Evolutionary conservation across 768 basidiomycete genomes (phyloP), one percentile per base, ranked within the genome.

Genomic region (Leccinellum albellum): DNA sequence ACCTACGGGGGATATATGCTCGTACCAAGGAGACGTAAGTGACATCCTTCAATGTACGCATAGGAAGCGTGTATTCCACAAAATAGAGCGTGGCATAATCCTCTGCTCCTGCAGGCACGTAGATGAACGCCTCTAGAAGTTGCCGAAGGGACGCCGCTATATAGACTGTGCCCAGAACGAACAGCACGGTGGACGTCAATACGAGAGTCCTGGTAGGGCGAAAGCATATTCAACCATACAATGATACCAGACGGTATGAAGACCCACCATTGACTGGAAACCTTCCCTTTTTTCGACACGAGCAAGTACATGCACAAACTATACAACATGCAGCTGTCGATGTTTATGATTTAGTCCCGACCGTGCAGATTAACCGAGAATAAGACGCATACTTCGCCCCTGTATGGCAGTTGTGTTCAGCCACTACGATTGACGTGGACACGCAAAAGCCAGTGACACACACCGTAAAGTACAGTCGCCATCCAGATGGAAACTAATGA

Each of bases 391-490:
- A 62, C 61, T 62, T 62, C n/a, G 52, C 14, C 17, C 61, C 56
- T 62, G n/a, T 2, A 2, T 17, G 17, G 3, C 24, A 31, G 32
- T 21, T 5, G 4, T 7, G 5, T 53, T 56, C 20, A 61, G 32
- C 21, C 4, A 31, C 12, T 20, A 28, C 3, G 20, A 14, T 37
- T 32, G 6, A 53, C 6, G 33, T 1, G 21, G 23, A 24, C 23
- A 46, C n/a, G 10, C 4, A 3, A 31, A 31, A 1, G 24, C 21
- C 46, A 10, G 8, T 8, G n/a, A 29, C 12, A 40, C 62, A 12
- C 40, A 63, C 62, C 62, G 52, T 64, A 64, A 10, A 64, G 62
- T 20, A 64, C 2, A 12, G 62, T 64, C 9, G 46, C 62, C 44
- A 60, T 56, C 62, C 62, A 64, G 29, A 60, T 64, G 45, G 58